Conservation (phyloP, 2,329 filamentous ascomycete genomes). For the Chaetomiaceae sp. region DNA sequence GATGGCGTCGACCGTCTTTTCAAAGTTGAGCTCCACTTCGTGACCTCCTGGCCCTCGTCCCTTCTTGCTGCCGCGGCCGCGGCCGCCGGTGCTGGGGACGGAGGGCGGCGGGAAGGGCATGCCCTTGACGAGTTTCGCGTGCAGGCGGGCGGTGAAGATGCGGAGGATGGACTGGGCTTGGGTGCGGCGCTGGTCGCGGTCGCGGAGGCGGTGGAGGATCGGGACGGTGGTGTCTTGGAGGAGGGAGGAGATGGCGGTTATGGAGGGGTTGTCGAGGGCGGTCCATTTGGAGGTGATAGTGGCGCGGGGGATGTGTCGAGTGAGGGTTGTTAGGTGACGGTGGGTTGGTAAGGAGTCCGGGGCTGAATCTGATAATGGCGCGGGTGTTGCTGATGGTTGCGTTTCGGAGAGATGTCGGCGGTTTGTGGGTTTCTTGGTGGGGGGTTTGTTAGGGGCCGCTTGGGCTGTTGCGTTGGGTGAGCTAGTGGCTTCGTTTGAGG, state of each 20-base stretch:
- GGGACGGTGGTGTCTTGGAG: constrained; percentile 58
- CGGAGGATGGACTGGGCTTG: constrained; percentile 55
- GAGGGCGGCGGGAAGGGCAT: constrained; percentile 62
- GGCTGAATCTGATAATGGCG: background rate
- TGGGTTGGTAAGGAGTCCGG: constrained; percentile 33
- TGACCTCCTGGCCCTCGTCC: constrained; percentile 35
- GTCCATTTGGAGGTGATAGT: constrained; percentile 67
- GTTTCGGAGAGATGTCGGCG: background rate
- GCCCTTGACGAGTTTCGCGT: constrained; percentile 53
- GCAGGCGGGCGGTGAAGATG: constrained; percentile 51
- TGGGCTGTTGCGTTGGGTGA: background rate
- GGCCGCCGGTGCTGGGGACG: too few relatives aligned
- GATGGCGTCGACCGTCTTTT: constrained; percentile 59
- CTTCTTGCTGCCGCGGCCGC: background rate
- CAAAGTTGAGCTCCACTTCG: constrained; percentile 61
- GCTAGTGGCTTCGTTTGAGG: constrained; percentile 1
- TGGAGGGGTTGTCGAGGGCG: constrained; percentile 49
- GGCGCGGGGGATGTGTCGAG: constrained; percentile 54
- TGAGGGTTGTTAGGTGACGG: constrained; percentile 48
- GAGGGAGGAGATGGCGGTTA: constrained; percentile 52
- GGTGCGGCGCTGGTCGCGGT: constrained; percentile 44
- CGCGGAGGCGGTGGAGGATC: constrained; percentile 54
- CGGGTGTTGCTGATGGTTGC: background rate
- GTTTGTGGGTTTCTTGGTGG: background rate
- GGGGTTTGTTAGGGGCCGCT: background rate